A percentile compares a stretch with the other conserved stretches of the same genome.
Evolutionary conservation across 2,329 filamentous ascomycete genomes (phyloP).

Genomic region (Lachnellula cervina): DNA sequence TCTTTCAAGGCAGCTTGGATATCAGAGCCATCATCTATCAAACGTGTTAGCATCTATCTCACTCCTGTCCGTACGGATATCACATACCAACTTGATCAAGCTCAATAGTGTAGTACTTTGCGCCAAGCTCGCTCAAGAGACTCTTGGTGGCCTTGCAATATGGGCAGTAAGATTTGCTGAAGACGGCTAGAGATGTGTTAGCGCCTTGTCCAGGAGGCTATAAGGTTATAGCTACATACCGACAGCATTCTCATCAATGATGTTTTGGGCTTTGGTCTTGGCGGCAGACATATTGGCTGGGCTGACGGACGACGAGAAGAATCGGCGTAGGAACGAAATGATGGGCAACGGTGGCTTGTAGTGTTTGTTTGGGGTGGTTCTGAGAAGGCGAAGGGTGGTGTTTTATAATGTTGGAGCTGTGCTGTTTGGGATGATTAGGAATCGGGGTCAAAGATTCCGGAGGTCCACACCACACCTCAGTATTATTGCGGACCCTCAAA

Average conservation of each 20-base stretch:
- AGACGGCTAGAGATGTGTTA: constrained; percentile 60
- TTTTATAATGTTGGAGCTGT: background rate
- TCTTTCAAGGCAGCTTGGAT: constrained; percentile 80
- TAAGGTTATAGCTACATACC: constrained; percentile 47
- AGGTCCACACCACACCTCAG: too few relatives aligned
- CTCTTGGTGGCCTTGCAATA: constrained; percentile 81
- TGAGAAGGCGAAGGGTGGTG: background rate
- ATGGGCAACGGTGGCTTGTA: constrained; percentile 24
- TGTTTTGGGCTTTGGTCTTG: constrained; percentile 73
- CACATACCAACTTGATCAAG: constrained; percentile 74
- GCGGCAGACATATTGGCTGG: constrained; percentile 75
- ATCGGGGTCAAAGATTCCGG: too few relatives aligned
- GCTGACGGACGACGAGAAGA: constrained; percentile 58
- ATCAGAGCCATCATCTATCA: constrained; percentile 69
- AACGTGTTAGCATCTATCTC: constrained; percentile 6
- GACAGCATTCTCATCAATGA: constrained; percentile 87
- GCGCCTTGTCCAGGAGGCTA: background rate
- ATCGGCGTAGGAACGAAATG: constrained; percentile 65
- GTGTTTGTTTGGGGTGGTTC: background rate
- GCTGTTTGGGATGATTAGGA: too few relatives aligned
- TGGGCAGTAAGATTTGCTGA: constrained; percentile 95
- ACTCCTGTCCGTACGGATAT: background rate
- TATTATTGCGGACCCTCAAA: too few relatives aligned
- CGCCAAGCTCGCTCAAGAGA: constrained; percentile 63
- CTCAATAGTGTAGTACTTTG: constrained; percentile 73